Evolutionary conservation across 2,329 filamentous ascomycete species (phyloP).

Genomic region (Diaporthe citriasiana): DNA sequence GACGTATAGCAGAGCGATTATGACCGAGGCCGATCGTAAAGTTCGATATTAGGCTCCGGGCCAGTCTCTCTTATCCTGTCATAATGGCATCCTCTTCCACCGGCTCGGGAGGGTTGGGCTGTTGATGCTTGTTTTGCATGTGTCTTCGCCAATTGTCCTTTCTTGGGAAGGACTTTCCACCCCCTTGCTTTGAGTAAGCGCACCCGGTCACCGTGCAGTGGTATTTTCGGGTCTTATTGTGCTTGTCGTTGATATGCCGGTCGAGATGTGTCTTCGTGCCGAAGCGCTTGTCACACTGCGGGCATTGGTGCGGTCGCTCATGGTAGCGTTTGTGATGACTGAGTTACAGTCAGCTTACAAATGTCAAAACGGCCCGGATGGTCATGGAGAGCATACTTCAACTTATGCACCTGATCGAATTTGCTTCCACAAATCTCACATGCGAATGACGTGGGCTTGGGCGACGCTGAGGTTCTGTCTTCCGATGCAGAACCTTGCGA

Average conservation of each 20-base stretch:
- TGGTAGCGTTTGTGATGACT: constrained; percentile 74
- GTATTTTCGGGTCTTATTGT: constrained; percentile 71
- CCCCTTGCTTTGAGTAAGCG: constrained; percentile 67
- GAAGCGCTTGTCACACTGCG: constrained; percentile 68
- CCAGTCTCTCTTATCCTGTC: neutral
- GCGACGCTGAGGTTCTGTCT: constrained; percentile 48
- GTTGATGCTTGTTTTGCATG: constrained; percentile 70
- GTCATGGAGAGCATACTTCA: constrained; percentile 61
- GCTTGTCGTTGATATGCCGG: constrained; percentile 73
- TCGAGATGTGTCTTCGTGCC: constrained; percentile 74
- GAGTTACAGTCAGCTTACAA: constrained; percentile 43
- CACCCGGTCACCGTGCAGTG: constrained; percentile 69
- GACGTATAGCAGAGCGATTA: neutral
- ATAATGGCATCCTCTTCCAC: constrained; percentile 56
- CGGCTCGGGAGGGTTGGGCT: constrained; percentile 61
- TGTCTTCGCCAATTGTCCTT: constrained; percentile 76
- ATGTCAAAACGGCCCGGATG: neutral
- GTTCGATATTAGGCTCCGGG: neutral
- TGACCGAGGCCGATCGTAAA: neutral
- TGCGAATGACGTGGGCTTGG: constrained; percentile 48
- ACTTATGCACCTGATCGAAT: constrained; percentile 72
- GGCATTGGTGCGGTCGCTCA: constrained; percentile 65
- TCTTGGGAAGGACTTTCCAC: constrained; percentile 69
- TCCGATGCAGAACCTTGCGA: constrained; percentile 40
- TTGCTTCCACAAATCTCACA: constrained; percentile 60